phyloP scores from a whole-genome alignment of 108 stramenopile genomes.

The Cyclotella cryptica region DNA sequence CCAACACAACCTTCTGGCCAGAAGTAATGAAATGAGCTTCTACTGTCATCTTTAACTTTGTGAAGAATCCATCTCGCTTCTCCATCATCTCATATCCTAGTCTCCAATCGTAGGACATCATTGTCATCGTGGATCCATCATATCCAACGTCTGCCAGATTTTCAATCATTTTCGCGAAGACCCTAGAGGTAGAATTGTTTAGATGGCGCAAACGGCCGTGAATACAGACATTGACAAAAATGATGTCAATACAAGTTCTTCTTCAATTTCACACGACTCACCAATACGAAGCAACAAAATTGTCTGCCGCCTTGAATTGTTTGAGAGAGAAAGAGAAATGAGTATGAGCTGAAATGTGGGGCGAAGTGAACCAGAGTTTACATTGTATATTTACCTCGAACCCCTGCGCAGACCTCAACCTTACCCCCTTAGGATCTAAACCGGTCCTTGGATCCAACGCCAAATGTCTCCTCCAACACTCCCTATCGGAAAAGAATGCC shows the following conservation, averaged over 20 bases:
- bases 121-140: slow-evolving; percentile 73
- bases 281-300: slow-evolving; percentile 83
- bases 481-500: slow-evolving; percentile 70
- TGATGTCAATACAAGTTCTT: neutral
- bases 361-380: no score
- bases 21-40: slow-evolving; percentile 72
- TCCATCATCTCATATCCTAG: slow-evolving; percentile 79
- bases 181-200: neutral
- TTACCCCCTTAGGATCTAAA: slow-evolving; percentile 74
- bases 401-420: slow-evolving; percentile 82
- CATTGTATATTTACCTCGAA: no score
- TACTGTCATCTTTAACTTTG: slow-evolving; percentile 75
- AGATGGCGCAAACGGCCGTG: neutral
- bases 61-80: slow-evolving; percentile 86
- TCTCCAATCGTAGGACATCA: slow-evolving; percentile 93
- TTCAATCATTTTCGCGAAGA: slow-evolving; percentile 81
- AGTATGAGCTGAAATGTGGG: no score
- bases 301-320: slow-evolving; percentile 83
- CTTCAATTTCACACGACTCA: neutral
- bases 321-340: neutral
- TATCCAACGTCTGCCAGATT: slow-evolving; percentile 91
- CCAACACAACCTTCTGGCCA: slow-evolving; percentile 78
- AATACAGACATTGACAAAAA: no score
- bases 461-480: slow-evolving; percentile 86
- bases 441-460: slow-evolving; percentile 81